Percentiles rank a stretch among this genome's conserved stretches.
phyloP scores from a whole-genome alignment of 2,329 filamentous ascomycete species.

The Botrytis tulipae region DNA sequence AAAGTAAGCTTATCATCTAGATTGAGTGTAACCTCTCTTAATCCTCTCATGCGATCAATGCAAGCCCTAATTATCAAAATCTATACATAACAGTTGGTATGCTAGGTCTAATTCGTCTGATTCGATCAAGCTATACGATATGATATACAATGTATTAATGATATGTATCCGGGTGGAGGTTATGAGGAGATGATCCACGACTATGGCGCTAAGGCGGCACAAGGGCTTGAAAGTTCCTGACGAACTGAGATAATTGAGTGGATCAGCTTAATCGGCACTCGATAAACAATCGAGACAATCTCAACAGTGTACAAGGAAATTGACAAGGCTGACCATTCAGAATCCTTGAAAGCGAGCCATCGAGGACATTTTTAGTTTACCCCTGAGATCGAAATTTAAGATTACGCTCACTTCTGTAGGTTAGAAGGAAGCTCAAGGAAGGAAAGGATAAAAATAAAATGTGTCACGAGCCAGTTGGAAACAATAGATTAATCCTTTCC shows the following conservation, averaged over 20 bases:
- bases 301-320: slow-evolving; percentile 2
- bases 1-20: slow-evolving; percentile 12
- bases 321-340: slow-evolving; percentile 20
- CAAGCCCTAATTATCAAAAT: slow-evolving; percentile 4
- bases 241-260: slow-evolving; percentile 11
- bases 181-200: slow-evolving; percentile 14
- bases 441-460: slow-evolving; percentile 12
- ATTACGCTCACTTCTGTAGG: slow-evolving; percentile 10
- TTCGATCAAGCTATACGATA: slow-evolving; percentile 11
- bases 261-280: slow-evolving; percentile 17
- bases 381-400: slow-evolving; percentile 23
- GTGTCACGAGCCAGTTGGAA: slow-evolving; percentile 12
- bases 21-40: background rate
- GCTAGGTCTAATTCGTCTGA: background rate
- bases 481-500: background rate
- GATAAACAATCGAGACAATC: slow-evolving; percentile 24
- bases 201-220: slow-evolving; percentile 16
- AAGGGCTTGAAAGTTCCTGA: slow-evolving; percentile 10
- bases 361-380: slow-evolving; percentile 18
- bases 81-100: background rate
- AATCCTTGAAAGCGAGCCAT: slow-evolving; percentile 2
- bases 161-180: slow-evolving; percentile 15
- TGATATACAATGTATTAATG: slow-evolving; percentile 8
- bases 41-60: slow-evolving; percentile 1
- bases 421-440: slow-evolving; percentile 15